Percentiles rank a stretch among this genome's conserved stretches.
phyloP scores from a whole-genome alignment of 305 asterid genomes.

The Fraxinus dipetala region DNA sequence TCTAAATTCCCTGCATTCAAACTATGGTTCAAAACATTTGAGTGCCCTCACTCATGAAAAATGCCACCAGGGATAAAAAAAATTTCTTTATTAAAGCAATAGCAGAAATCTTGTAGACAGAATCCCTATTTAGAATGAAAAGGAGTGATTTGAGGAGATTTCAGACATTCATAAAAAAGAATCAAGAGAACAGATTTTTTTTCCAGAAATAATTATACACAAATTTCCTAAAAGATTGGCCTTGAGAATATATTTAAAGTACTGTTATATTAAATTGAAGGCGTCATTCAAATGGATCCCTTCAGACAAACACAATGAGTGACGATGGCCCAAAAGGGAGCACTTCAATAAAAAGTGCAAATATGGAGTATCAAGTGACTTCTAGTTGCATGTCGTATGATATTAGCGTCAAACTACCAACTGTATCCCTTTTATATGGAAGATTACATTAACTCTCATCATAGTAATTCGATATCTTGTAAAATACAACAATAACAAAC shows the following conservation, averaged over 20 bases:
- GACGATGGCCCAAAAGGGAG: background rate
- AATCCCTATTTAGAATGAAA: background rate
- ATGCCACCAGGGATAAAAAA: background rate
- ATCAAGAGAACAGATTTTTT: background rate
- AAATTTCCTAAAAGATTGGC: slow-evolving; percentile 4
- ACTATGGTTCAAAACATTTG: slow-evolving; percentile 48
- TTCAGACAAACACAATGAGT: background rate
- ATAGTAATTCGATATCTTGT: background rate
- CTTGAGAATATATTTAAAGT: background rate
- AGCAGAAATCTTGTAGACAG: background rate
- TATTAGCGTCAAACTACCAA: background rate
- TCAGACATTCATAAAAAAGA: slow-evolving; percentile 1
- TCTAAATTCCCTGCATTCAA: slow-evolving; percentile 94
- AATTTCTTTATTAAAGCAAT: background rate
- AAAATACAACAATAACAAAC: slow-evolving; percentile 4
- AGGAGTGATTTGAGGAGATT: slow-evolving; percentile 1
- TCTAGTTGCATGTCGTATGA: background rate
- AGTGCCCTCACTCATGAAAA: slow-evolving; percentile 26
- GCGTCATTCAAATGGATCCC: background rate
- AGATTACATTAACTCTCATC: background rate
- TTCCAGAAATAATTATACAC: background rate
- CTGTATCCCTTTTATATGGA: background rate
- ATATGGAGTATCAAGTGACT: background rate
- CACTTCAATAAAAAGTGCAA: background rate
- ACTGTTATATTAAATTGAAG: background rate